phyloP scores from a whole-genome alignment of 345 rosid species.

The Bretschneidera sinensis region DNA sequence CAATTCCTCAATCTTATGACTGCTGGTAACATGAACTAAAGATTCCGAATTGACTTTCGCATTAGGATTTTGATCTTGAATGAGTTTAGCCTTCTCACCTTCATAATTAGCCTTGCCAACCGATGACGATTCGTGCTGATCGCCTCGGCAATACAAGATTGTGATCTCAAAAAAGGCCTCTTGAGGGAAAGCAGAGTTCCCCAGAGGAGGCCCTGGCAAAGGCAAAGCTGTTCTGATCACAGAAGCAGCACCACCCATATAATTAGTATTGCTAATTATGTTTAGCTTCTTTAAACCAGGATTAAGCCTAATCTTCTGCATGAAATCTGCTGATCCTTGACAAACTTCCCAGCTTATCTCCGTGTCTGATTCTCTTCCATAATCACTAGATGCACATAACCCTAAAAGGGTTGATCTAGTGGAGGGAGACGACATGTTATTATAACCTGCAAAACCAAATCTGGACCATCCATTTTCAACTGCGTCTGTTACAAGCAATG shows the following conservation, averaged over 20 bases:
- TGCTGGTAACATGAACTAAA: constrained; percentile 30
- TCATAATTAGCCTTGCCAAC: constrained; percentile 30
- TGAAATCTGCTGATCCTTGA: constrained; percentile 67
- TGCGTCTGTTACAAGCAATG: constrained; percentile 60
- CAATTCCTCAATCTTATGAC: constrained; percentile 31
- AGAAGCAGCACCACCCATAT: constrained; percentile 44
- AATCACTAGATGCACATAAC: constrained; percentile 47
- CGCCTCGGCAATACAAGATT: constrained; percentile 30
- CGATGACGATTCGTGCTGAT: constrained; percentile 13
- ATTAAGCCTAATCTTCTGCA: constrained; percentile 73
- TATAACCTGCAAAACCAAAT: constrained; percentile 57
- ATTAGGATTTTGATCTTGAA: constrained; percentile 36
- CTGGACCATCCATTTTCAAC: constrained; percentile 87
- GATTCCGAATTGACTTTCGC: constrained; percentile 46
- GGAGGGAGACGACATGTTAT: constrained; percentile 28
- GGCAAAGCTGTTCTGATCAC: constrained; percentile 73
- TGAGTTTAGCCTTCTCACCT: constrained; percentile 62
- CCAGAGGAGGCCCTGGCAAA: constrained; percentile 80
- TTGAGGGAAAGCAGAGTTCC: constrained; percentile 77
- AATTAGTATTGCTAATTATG: constrained; percentile 11
- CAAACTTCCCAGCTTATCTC: constrained; percentile 83
- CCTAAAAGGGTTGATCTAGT: constrained; percentile 43
- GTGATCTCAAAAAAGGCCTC: constrained; percentile 94
- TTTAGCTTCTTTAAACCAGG: constrained; percentile 31
- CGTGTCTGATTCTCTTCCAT: constrained; percentile 32